phyloP scores from a whole-genome alignment of 2,329 filamentous ascomycete genomes.

The Epichloe glyceriae region DNA sequence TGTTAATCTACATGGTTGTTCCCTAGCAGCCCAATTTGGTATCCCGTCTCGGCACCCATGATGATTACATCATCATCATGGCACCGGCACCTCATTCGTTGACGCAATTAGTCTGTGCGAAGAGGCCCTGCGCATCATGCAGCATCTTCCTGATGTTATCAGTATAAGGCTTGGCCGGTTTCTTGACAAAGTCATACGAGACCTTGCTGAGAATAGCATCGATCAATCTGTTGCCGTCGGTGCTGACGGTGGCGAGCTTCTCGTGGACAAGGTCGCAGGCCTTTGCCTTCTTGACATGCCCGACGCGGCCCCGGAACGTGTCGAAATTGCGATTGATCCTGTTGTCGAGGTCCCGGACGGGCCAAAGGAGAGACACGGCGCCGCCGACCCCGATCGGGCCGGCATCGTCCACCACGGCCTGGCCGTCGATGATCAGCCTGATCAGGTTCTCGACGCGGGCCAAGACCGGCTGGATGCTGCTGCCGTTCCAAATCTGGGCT shows the following conservation, averaged over 20 bases:
- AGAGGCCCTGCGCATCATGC: background rate
- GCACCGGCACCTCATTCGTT: background rate
- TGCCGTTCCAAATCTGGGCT: background rate
- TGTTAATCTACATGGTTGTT: no score
- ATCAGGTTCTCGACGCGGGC: background rate
- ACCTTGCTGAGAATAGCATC: slow-evolving; percentile 2
- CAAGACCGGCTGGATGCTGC: background rate
- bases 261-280: background rate
- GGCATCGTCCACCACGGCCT: background rate
- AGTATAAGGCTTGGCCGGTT: background rate
- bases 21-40: no score
- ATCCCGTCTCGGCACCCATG: no score
- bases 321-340: background rate
- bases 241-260: background rate
- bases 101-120: background rate
- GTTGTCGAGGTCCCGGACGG: background rate
- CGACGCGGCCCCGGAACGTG: background rate
- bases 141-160: background rate
- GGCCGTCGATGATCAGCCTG: background rate
- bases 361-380: background rate
- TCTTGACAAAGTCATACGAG: background rate
- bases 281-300: background rate
- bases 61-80: no score
- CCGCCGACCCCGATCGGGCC: background rate
- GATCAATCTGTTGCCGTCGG: background rate